A percentile compares a stretch with the other conserved stretches of the same genome.
Conservation (phyloP, 805 yeast species). For the Sungouiella thailandica region DNA sequence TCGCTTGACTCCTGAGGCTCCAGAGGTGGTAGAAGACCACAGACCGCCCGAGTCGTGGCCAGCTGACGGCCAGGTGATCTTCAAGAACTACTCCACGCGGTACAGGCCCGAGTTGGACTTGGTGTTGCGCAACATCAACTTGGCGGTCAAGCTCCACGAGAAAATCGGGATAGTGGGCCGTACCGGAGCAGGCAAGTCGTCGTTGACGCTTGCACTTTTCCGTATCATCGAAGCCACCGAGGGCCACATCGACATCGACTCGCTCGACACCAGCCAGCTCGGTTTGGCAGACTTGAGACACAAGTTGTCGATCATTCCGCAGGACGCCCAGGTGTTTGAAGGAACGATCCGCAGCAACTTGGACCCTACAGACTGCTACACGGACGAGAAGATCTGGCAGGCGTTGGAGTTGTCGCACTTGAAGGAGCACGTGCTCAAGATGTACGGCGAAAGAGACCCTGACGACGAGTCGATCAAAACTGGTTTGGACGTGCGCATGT, state of each 20-base stretch:
- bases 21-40: constrained; percentile 53
- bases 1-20: constrained; percentile 78
- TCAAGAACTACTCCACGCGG: constrained; percentile 35
- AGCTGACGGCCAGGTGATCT: constrained; percentile 30
- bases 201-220: constrained; percentile 40
- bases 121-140: constrained; percentile 35
- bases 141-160: constrained; percentile 33
- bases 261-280: constrained; percentile 27
- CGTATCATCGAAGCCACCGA: constrained; percentile 37
- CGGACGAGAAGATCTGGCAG: constrained; percentile 37
- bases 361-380: constrained; percentile 34
- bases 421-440: constrained; percentile 35
- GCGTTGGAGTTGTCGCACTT: constrained; percentile 40
- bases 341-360: constrained; percentile 38
- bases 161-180: constrained; percentile 43
- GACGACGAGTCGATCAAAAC: constrained; percentile 16
- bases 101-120: constrained; percentile 43
- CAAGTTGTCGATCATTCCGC: constrained; percentile 40
- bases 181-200: constrained; percentile 45
- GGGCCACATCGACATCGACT: constrained; percentile 35
- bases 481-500: constrained; percentile 30
- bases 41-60: constrained; percentile 54
- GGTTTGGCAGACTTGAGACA: constrained; percentile 42
- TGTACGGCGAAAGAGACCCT: constrained; percentile 30
- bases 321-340: constrained; percentile 43